phyloP scores from a whole-genome alignment of 1,284 basidiomycete genomes.

The Ceratobasidium sp. region DNA sequence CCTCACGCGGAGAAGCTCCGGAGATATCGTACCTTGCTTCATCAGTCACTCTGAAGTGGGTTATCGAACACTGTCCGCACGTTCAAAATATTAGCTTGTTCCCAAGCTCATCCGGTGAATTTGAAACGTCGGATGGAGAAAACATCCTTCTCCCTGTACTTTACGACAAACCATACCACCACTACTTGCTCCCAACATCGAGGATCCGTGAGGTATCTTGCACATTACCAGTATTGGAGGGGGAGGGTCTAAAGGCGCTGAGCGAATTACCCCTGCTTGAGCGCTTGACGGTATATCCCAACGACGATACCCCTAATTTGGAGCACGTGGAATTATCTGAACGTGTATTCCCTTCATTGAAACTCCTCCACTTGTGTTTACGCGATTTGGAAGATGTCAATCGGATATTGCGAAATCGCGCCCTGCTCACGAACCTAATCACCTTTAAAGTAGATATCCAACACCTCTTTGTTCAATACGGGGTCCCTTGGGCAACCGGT shows the following conservation, averaged over 20 bases:
- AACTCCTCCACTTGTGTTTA: background rate
- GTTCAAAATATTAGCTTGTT: conserved; percentile 7
- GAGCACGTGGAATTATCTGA: background rate
- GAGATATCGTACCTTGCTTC: conserved; percentile 6
- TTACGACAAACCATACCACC: conserved; percentile 1
- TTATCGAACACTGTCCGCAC: conserved; percentile 5
- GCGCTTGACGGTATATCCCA: conserved; percentile 6
- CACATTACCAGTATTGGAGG: background rate
- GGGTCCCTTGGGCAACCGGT: too few species aligned
- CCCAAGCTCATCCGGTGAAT: background rate
- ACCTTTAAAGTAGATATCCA: too few species aligned
- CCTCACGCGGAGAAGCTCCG: background rate
- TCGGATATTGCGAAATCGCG: background rate
- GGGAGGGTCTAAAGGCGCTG: background rate
- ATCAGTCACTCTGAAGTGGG: background rate
- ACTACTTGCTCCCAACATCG: background rate
- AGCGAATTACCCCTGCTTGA: background rate
- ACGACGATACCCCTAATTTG: background rate
- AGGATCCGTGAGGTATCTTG: background rate
- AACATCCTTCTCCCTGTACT: background rate
- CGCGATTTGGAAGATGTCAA: background rate
- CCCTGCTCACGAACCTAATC: background rate
- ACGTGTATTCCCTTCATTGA: background rate
- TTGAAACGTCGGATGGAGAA: background rate
- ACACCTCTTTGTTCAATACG: too few species aligned